Base-by-base conservation (phyloP, 495 filamentous ascomycete genomes). In the Penicillium malachiteum region DNA sequence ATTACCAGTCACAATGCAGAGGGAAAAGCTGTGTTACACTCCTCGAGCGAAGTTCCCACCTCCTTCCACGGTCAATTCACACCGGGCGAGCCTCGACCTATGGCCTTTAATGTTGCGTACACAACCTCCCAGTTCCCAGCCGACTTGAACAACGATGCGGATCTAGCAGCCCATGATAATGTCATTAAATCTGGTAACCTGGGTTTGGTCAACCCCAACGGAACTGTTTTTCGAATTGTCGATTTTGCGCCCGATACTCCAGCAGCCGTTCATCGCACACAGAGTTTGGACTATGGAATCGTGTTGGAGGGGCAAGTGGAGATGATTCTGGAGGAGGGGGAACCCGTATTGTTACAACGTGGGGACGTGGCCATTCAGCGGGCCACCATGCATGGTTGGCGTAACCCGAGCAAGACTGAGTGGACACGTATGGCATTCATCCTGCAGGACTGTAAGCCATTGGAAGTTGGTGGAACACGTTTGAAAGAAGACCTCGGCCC, bases 261-360 rank as follows among this genome's bases (percentile, higher is more conserved):
- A 76, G 86, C 39, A 79, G 35, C 75, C 1, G 70, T 92, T 81
- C 90, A 92, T 55, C 78, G 88, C 0, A 91, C 90, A 3, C 77
- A 84, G 62, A 84, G 79, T 13, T 68, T 94, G 4, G 90, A 93
- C 57, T 92, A 88, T 48, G 88, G 88, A 3, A 78, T 91, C 52
- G 81, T 94, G 26, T 54, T 94, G n/a, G 88, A 92, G 63, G 90
- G 90, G 0, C 65, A 81, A 60, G 39, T 93, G 46, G 89, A 92
- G 65, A 89, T 92, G 71, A 84, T 88, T 80, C 81, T 76, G 43
- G 87, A 91, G 67, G 80, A 82, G 0, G 78, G 75, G n/a, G 73
- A 78, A 3, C 82, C 82, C 54, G 83, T 84, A 45, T 60, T 84
- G 59, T 50, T 91, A 71, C 80, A 86, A 59, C 86, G 87, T 41